Base-by-base conservation (phyloP, 345 rosid genomes). In the Populus nigra region DNA sequence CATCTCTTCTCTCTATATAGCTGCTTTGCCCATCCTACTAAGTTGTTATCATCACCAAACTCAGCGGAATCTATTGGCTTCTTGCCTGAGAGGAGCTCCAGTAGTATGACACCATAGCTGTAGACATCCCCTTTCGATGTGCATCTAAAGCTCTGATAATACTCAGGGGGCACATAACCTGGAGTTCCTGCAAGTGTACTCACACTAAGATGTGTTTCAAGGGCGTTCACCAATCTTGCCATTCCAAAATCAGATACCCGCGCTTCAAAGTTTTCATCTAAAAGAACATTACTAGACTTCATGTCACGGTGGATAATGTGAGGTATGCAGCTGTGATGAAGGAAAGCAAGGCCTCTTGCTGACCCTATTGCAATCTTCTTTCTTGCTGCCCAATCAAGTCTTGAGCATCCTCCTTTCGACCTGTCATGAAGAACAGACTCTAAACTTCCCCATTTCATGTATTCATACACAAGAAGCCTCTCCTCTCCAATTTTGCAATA, bases 171-270 rank as follows among this genome's bases (percentile, higher is more conserved):
- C 29, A 94, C 98, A 68, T 94, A 94, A n/a, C 98, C 99, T 1
- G 99, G 99, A 33, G 99, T 95, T 69, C 99, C 99, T 4, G 99
- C 94, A 61, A 95, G 95, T 31, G 98, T 95, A 86, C 99, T 95
- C 74, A 95, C 99, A 23, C 98, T 93, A 17, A 95, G 94, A 86
- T 95, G 99, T 13, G 99, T 91, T 77, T 95, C 99, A 15, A 91
- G 89, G 31, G 98, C 98, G 73, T 88, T 95, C 53, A 93, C 97
- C 79, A 95, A 83, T 72, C 99, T 90, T 5, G 99, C 98, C 98
- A 93, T 95, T 35, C 99, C 99, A 43, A 95, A 95, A 86, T 95
- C 99, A 1, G 99, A 95, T 33, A 95, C 98, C 71, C 98, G 83
- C 69, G 99, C 99, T 86, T 91, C 98, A 1, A 93, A 90, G 72